These are phyloP conservation scores for Emergomyces pasteurianus DNA, from an alignment of 2,329 filamentous ascomycete genomes.

Conservation along the genomic window DNA sequence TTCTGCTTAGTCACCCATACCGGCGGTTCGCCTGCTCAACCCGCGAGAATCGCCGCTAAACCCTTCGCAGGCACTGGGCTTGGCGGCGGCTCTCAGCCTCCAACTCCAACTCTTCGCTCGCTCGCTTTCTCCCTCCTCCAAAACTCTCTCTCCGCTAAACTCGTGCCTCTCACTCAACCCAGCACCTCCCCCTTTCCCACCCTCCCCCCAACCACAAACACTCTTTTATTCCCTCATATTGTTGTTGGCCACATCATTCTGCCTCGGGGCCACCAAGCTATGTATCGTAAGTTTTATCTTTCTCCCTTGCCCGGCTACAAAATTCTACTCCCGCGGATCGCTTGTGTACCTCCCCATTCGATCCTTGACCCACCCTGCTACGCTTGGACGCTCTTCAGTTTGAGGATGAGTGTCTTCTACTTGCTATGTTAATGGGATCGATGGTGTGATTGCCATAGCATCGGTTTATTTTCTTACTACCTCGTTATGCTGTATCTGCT, in stretches of 20 bases:
- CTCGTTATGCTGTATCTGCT: background rate
- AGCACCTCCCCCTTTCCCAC: conserved; percentile 19
- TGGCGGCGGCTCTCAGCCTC: conserved; percentile 1
- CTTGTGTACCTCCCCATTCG: conserved; percentile 3
- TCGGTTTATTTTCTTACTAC: background rate
- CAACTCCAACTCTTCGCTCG: conserved; percentile 5
- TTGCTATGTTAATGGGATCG: background rate
- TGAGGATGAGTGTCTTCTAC: background rate
- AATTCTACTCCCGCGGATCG: background rate
- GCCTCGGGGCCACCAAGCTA: conserved; percentile 40
- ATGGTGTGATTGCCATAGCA: background rate
- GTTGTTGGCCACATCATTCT: conserved; percentile 17
- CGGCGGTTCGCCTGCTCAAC: background rate
- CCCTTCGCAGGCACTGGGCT: background rate
- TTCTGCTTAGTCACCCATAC: background rate
- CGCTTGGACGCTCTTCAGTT: background rate
- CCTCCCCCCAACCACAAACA: conserved; percentile 15
- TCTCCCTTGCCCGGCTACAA: conserved; percentile 8
- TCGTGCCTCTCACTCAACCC: conserved; percentile 9
- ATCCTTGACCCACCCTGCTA: background rate
- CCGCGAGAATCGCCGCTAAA: background rate
- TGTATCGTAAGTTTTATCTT: conserved; percentile 46
- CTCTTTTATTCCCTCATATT: conserved; percentile 12
- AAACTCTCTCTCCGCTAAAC: conserved; percentile 6
- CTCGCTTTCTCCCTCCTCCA: conserved; percentile 7